phyloP scores from a whole-genome alignment of 1,139 yeast species.

The Hyphopichia wangnamkhiaoensis region DNA sequence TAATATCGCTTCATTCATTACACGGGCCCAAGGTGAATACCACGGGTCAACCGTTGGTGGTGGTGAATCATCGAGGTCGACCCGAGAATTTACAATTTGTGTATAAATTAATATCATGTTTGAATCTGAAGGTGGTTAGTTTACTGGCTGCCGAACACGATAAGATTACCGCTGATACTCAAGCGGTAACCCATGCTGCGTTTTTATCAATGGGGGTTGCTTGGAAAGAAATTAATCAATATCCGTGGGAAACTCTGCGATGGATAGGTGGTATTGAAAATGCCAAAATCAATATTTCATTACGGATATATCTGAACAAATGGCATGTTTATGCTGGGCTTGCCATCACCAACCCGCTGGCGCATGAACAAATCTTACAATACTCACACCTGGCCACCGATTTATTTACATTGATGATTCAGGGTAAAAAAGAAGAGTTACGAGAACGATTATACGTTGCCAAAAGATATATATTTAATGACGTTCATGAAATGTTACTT shows the following conservation, averaged over 20 bases:
- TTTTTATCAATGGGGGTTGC: constrained; percentile 96
- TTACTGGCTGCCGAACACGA: constrained; percentile 87
- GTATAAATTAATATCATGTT: constrained; percentile 63
- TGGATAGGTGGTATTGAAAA: constrained; percentile 96
- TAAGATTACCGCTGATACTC: constrained; percentile 94
- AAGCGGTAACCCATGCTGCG: constrained; percentile 98
- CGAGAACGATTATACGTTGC: constrained; percentile 62
- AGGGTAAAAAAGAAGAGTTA: constrained; percentile 61
- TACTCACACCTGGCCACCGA: constrained; percentile 85
- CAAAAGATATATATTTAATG: constrained; percentile 73
- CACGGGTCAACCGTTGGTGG: constrained; percentile 87
- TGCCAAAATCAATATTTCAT: constrained; percentile 89
- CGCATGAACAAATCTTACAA: constrained; percentile 87
- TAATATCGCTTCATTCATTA: constrained; percentile 83
- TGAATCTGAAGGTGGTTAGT: constrained; percentile 76
- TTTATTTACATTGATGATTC: constrained; percentile 79
- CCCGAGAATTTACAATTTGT: constrained; percentile 62
- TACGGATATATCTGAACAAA: constrained; percentile 86
- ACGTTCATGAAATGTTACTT: constrained; percentile 59
- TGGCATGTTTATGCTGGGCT: constrained; percentile 99
- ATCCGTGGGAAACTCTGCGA: constrained; percentile 88
- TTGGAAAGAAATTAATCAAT: constrained; percentile 80
- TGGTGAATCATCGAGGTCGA: constrained; percentile 72
- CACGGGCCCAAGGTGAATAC: constrained; percentile 94
- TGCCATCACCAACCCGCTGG: constrained; percentile 93